Evolutionary conservation across 305 asterid species (phyloP).

Genomic region (Plantago lanceolata): DNA sequence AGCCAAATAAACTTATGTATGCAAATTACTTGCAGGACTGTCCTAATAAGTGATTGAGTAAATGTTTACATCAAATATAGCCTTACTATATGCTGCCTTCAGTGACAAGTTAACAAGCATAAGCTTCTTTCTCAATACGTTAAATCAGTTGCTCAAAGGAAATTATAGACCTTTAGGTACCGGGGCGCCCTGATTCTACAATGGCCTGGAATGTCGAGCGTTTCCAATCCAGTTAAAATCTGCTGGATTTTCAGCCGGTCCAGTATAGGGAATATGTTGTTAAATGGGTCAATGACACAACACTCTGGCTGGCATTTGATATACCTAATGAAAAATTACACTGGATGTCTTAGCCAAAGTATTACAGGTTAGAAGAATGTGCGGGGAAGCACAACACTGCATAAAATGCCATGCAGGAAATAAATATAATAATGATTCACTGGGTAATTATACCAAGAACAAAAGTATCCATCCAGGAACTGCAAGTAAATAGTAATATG

Average conservation of each 20-base stretch:
- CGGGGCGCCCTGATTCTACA: slow-evolving; percentile 74
- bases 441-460: neutral
- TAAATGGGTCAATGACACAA: slow-evolving; percentile 72
- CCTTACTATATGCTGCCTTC: neutral
- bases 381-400: no score
- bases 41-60: neutral
- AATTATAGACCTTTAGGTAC: slow-evolving; percentile 67
- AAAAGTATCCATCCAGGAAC: slow-evolving; percentile 6
- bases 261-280: slow-evolving; percentile 64
- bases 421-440: neutral
- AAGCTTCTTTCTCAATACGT: slow-evolving; percentile 15
- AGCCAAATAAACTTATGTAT: neutral
- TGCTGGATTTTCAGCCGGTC: slow-evolving; percentile 85
- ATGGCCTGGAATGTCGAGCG: slow-evolving; percentile 41
- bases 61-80: slow-evolving; percentile 1
- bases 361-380: no score
- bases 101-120: neutral
- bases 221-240: slow-evolving; percentile 65
- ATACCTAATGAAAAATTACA: slow-evolving; percentile 46
- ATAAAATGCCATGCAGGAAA: no score
- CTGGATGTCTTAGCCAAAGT: slow-evolving; percentile 16
- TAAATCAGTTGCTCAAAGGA: slow-evolving; percentile 9
- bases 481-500: slow-evolving; percentile 5
- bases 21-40: neutral
- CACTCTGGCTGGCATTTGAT: slow-evolving; percentile 44